Evolutionary conservation across 2,329 filamentous ascomycete species (phyloP), one percentile per base, ranked within the genome.

Genomic region (Mycosphaerelloides madeirae): DNA sequence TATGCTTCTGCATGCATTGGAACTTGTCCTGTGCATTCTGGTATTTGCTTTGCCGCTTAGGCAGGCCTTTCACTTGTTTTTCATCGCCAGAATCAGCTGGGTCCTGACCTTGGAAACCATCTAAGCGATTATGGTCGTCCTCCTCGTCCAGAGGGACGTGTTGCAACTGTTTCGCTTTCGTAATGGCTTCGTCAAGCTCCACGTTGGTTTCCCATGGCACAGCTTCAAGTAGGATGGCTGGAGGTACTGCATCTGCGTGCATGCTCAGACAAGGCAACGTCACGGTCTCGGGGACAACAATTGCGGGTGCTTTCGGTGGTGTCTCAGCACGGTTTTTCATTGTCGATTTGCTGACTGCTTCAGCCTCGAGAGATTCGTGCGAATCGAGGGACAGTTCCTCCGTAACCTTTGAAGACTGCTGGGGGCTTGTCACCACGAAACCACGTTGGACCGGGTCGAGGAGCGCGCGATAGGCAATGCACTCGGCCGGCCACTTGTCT

Each of bases 141-240:
- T 70, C 67, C 12, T 66, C 62, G 20, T 72, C 68, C 0, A 72
- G 55, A 1, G 67, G 68, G 6, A 88, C 68, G 46, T 83, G 69
- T 46, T 78, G 76, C 25, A 78, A 75, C 43, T 77, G 71, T 55
- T 77, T 79, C 36, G 82, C 72, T 56, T 84, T 73, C 25, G 76
- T 66, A 46, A 93, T 87, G 42, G 79, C 77, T 29, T 78, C 68
- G 25, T 83, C 77, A 7, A 91, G 68, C 20, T 78, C 79, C 54
- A 87, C 82, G 28, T 45, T 59, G 20, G 41, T 48, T 16, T 41
- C 44, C 6, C 42, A 11, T 6, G 32, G 16, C 8, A 39, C 12
- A 3, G 18, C 14, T n/a, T 29, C 31, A 6, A 49, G 46, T 25
- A 9, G 5, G 22, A 5, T 25, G 22, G 22, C 22, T 25, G 22